Base-by-base conservation (phyloP, 768 basidiomycete species). In the Lanmaoa pseudosensibilis region DNA sequence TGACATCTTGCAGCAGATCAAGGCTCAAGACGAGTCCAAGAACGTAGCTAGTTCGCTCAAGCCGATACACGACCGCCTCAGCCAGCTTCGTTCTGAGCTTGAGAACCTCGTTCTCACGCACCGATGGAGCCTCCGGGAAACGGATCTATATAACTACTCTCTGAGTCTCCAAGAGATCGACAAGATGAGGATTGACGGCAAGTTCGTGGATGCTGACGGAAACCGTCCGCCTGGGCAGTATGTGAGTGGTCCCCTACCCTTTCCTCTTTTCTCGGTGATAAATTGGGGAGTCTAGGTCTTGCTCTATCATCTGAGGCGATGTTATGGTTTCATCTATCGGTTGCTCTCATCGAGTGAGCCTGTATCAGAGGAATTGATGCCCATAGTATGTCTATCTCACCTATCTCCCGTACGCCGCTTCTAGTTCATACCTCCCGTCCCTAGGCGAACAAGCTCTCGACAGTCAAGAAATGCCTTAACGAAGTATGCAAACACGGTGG, bases 321-420 rank as follows among this genome's bases (percentile, higher is more conserved):
- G 97, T 77, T 95, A 98, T 71, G 96, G 96, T 58, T 81, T 98
- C 50, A 95, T 97, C 63, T 98, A 98, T 72, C 83, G 89, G 30
- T 73, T 99, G 47, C 82, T 99, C 59, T 94, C 94, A 25, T 94
- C 94, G 19, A 93, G 91, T 59, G 96, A 98, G 74, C 97, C 97
- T 0, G 94, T 99, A 3, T 96, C 94, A 0, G 97, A 99, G 73
- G 97, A 98, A 72, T 77, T 99, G 16, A 98, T 98, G 91, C 95
- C 95, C 6, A 83, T 97, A 38, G 95, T 95, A 72, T 53, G 83
- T 68, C 39, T 67, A 59, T 41, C 18, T 52, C 36, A 0, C 21
- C 37, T 50, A 2, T 39, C 52, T 21, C 44, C 19, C 10, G 9
- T 9, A 23, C 13, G 4, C 21, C 39, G 41, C 16, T 38, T 13